These are phyloP conservation scores for Nitzschia sp. DNA, from an alignment of 108 stramenopile species.

Conservation along the genomic window DNA sequence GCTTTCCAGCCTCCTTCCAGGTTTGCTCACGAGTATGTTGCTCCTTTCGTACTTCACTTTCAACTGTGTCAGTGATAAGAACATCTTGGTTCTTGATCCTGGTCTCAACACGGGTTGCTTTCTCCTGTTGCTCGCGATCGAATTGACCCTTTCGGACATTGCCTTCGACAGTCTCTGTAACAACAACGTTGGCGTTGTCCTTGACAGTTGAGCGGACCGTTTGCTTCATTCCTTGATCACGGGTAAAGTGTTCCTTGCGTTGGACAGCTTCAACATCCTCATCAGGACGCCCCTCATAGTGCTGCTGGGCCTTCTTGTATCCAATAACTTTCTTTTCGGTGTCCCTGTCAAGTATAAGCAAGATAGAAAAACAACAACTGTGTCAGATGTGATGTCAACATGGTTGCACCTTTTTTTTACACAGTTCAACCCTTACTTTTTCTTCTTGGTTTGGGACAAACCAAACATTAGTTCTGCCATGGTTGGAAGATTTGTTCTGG, in stretches of 20 bases:
- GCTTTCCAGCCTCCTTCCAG: constrained; percentile 21
- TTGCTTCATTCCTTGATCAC: constrained; percentile 21
- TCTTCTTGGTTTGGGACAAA: constrained; percentile 28
- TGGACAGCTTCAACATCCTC: constrained; percentile 27
- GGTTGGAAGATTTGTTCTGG: background rate
- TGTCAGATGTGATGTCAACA: no score
- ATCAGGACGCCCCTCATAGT: constrained; percentile 32
- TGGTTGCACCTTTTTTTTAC: no score
- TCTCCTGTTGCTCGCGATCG: constrained; percentile 6
- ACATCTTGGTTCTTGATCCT: constrained; percentile 9
- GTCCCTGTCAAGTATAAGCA: background rate
- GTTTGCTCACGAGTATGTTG: constrained; percentile 19
- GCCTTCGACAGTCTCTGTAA: constrained; percentile 30
- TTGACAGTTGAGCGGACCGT: constrained; percentile 2
- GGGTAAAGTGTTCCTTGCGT: constrained; percentile 33
- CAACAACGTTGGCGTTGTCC: constrained; percentile 25
- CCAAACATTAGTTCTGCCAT: constrained; percentile 33
- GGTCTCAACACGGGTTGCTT: background rate
- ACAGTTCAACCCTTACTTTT: background rate
- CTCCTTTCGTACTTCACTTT: constrained; percentile 17
- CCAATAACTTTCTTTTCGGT: constrained; percentile 10
- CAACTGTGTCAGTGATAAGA: constrained; percentile 17
- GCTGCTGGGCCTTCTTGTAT: constrained; percentile 15
- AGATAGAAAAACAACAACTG: no score
- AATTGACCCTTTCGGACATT: constrained; percentile 14